Percentiles rank a stretch among this genome's conserved stretches.
These are phyloP conservation scores for Mariannaea elegans DNA, from an alignment of 2,329 filamentous ascomycete genomes.

Conservation along the genomic window DNA sequence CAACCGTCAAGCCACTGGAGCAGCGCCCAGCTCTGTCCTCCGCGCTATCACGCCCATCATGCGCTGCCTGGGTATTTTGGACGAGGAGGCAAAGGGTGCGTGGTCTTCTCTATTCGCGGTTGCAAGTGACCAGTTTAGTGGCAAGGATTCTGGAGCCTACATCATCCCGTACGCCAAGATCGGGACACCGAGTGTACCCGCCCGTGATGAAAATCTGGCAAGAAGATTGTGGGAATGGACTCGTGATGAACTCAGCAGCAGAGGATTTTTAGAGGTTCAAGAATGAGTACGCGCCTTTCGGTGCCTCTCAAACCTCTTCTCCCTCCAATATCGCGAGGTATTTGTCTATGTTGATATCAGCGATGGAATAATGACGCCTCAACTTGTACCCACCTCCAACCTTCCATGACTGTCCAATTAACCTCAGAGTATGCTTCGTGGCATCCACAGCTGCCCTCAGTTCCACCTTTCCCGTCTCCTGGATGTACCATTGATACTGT, in stretches of 20 bases:
- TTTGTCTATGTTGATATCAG: neutral
- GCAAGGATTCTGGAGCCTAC: slow-evolving; percentile 29
- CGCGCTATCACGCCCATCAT: slow-evolving; percentile 24
- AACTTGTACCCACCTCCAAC: neutral
- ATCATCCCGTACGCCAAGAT: slow-evolving; percentile 35
- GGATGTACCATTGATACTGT: slow-evolving; percentile 11
- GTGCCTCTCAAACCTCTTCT: neutral
- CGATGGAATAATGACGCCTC: neutral
- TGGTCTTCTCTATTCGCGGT: slow-evolving; percentile 34
- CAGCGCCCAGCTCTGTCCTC: slow-evolving; percentile 22
- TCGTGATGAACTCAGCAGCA: slow-evolving; percentile 12
- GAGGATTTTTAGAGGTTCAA: slow-evolving; percentile 12
- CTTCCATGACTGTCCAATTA: neutral
- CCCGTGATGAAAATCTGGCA: slow-evolving; percentile 25
- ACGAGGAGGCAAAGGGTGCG: slow-evolving; percentile 30
- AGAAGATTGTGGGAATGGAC: slow-evolving; percentile 27
- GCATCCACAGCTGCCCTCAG: neutral
- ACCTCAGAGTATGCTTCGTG: neutral
- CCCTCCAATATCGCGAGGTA: slow-evolving; percentile 1
- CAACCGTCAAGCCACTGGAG: slow-evolving; percentile 27
- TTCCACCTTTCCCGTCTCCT: slow-evolving; percentile 6
- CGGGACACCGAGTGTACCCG: slow-evolving; percentile 30
- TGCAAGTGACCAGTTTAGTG: slow-evolving; percentile 30
- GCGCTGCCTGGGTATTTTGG: slow-evolving; percentile 29
- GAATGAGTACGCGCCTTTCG: neutral